phyloP scores from a whole-genome alignment of 2,329 filamentous ascomycete species.

The Monosporascus ibericus region DNA sequence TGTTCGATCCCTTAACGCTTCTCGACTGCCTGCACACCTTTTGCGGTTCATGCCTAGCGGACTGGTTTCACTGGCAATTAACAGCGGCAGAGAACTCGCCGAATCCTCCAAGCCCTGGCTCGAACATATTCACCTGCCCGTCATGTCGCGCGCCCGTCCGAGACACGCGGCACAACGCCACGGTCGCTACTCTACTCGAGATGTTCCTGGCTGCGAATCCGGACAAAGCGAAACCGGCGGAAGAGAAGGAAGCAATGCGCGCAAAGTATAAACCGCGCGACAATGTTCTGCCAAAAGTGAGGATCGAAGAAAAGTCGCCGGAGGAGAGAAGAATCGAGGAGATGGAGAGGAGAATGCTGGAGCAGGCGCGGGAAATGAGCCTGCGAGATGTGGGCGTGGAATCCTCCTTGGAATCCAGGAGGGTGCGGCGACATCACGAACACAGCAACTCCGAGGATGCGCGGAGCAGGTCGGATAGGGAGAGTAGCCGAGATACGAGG shows the following conservation, averaged over 20 bases:
- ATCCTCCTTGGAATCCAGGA: constrained; percentile 20
- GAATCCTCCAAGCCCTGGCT: constrained; percentile 40
- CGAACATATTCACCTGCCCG: constrained; percentile 73
- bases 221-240: constrained; percentile 58
- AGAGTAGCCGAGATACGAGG: constrained; percentile 20
- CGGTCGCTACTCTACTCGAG: constrained; percentile 81
- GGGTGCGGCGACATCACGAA: constrained; percentile 19
- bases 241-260: constrained; percentile 72
- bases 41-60: constrained; percentile 89
- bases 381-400: constrained; percentile 59
- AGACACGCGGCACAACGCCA: constrained; percentile 84
- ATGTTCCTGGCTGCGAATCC: constrained; percentile 82
- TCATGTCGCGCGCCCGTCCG: constrained; percentile 84
- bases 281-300: constrained; percentile 63
- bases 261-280: constrained; percentile 77
- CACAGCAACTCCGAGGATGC: constrained; percentile 21
- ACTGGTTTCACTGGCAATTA: constrained; percentile 87
- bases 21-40: constrained; percentile 95
- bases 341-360: constrained; percentile 63
- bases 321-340: constrained; percentile 52
- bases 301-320: constrained; percentile 41
- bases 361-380: constrained; percentile 68
- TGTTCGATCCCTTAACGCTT: constrained; percentile 84
- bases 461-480: constrained; percentile 29
- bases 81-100: constrained; percentile 47